A percentile compares a stretch with the other conserved stretches of the same genome.
These are phyloP conservation scores for Lasiodiplodia sp. DNA, from an alignment of 2,329 filamentous ascomycete species.

Conservation along the genomic window DNA sequence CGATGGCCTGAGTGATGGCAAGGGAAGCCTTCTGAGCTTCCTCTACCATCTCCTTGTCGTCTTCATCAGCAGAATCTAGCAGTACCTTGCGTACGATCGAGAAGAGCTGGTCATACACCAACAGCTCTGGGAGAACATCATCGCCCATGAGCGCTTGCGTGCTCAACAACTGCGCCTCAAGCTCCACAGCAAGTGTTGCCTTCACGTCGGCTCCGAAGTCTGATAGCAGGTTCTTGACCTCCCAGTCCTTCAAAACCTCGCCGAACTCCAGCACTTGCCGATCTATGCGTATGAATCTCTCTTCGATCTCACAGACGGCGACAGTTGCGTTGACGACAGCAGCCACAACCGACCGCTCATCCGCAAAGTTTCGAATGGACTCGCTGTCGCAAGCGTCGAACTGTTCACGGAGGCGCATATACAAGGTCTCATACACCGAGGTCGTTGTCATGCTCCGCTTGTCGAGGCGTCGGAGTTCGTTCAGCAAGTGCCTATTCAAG, in stretches of 20 bases:
- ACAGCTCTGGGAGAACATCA: not conserved
- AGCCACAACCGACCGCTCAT: not conserved
- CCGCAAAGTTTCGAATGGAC: not conserved
- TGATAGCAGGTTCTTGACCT: not conserved
- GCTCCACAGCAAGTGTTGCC: not conserved
- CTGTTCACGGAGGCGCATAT: not conserved
- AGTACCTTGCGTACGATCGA: not conserved
- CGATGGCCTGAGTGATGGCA: not conserved
- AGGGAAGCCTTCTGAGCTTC: not conserved
- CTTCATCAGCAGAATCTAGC: not conserved
- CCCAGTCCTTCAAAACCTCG: not conserved
- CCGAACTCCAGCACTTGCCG: not conserved
- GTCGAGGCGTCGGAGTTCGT: not conserved
- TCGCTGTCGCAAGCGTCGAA: not conserved
- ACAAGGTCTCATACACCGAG: not conserved
- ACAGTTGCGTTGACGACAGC: not conserved
- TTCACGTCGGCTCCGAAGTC: not conserved
- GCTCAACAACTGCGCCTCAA: not conserved
- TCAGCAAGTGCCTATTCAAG: not conserved
- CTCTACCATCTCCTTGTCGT: not conserved
- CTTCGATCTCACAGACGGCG: not conserved
- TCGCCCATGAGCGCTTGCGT: not conserved
- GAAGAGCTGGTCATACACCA: not conserved
- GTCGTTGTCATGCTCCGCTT: not conserved
- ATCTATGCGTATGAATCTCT: not conserved